Evolutionary conservation across 2,329 filamentous ascomycete genomes (phyloP).

Genomic region (Zarea fungicola): DNA sequence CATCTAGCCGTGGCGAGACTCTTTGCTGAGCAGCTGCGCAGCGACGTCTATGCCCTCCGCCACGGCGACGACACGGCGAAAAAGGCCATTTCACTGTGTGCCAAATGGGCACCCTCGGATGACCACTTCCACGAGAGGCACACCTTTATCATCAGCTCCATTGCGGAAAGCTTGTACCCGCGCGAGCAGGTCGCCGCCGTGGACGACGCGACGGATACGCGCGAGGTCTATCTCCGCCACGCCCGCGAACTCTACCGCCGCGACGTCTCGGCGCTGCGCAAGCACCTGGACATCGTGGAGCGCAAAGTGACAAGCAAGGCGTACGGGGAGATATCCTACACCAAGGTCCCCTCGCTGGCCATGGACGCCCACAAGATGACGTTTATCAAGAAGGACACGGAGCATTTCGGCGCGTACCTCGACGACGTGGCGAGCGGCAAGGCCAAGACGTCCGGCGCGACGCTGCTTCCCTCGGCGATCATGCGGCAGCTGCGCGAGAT

Average conservation of each 20-base stretch:
- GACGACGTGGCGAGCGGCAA: conserved; percentile 42
- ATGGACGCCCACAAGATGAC: conserved; percentile 48
- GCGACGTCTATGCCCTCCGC: conserved; percentile 39
- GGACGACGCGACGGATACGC: conserved; percentile 30
- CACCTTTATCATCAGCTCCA: conserved; percentile 51
- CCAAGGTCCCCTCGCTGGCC: conserved; percentile 50
- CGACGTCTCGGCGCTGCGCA: conserved; percentile 46
- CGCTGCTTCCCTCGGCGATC: conserved; percentile 47
- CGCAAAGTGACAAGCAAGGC: conserved; percentile 41
- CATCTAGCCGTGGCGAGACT: conserved; percentile 49
- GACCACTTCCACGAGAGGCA: conserved; percentile 53
- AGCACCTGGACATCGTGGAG: conserved; percentile 49
- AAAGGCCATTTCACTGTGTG: conserved; percentile 48
- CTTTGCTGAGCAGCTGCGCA: conserved; percentile 49
- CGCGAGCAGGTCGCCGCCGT: conserved; percentile 26
- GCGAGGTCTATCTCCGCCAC: conserved; percentile 48
- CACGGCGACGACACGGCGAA: conserved; percentile 34
- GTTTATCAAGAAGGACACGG: conserved; percentile 46
- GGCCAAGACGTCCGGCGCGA: conserved; percentile 49
- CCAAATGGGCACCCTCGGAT: conserved; percentile 55
- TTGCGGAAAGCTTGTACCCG: conserved; percentile 50
- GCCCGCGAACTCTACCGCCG: conserved; percentile 50
- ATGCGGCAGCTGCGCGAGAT: conserved; percentile 24
- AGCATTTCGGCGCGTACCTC: conserved; percentile 46
- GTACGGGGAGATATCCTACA: conserved; percentile 49